Conservation (phyloP, 2,329 filamentous ascomycete species). For the Ascochyta pisi region DNA sequence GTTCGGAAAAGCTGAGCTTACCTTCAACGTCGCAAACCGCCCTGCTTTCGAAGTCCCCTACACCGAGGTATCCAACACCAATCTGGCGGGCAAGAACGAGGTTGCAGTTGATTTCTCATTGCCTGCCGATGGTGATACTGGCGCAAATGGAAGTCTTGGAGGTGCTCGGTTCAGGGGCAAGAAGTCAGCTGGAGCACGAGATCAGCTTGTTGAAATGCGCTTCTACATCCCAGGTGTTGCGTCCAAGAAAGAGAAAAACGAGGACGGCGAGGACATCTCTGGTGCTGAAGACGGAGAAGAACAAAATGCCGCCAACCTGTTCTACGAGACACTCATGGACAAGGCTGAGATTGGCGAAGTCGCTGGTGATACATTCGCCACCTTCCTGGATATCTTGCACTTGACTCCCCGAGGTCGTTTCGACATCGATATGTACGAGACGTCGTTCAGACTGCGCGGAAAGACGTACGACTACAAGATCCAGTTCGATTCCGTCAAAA, state of each 20-base stretch:
- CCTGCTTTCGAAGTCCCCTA: conserved; percentile 97
- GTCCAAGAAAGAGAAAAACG: conserved; percentile 72
- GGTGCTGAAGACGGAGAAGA: conserved; percentile 72
- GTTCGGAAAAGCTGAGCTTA: conserved; percentile 91
- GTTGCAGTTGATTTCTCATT: conserved; percentile 93
- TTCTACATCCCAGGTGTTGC: conserved; percentile 95
- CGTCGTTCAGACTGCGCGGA: conserved; percentile 92
- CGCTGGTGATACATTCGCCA: conserved; percentile 97
- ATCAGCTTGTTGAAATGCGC: conserved; percentile 97
- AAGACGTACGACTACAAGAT: conserved; percentile 99
- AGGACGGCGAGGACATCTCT: conserved; percentile 69
- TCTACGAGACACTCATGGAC: conserved; percentile 97
- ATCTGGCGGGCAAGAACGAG: conserved; percentile 95
- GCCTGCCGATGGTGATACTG: conserved; percentile 73
- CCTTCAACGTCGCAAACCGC: conserved; percentile 96
- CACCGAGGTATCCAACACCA: conserved; percentile 96
- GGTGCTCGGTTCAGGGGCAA: conserved; percentile 79
- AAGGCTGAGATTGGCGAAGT: conserved; percentile 99
- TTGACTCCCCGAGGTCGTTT: conserved; percentile 98
- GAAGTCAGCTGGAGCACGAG: conserved; percentile 85
- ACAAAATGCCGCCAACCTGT: conserved; percentile 94
- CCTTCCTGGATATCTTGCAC: conserved; percentile 95
- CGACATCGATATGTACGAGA: conserved; percentile 99
- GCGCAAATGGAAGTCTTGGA: conserved; percentile 75
- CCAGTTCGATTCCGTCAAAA: conserved; percentile 96